Evolutionary conservation across 495 filamentous ascomycete genomes (phyloP).

Genomic region (Pyronema omphalodes): DNA sequence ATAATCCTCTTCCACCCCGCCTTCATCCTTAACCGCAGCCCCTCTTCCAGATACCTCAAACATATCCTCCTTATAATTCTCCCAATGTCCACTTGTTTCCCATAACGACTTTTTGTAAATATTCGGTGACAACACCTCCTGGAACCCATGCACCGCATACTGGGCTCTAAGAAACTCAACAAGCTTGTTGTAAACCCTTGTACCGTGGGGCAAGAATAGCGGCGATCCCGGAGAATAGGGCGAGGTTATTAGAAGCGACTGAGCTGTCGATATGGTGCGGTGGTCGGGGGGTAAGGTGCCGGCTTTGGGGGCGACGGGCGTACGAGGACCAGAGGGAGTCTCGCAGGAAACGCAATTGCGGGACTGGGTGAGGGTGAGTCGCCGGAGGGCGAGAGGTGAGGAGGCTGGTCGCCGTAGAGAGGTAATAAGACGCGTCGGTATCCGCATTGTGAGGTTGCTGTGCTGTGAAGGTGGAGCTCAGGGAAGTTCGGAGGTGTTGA

Average conservation of each 20-base stretch:
- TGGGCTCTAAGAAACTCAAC: slow-evolving; percentile 70
- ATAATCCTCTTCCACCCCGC: slow-evolving; percentile 62
- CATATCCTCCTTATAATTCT: slow-evolving; percentile 92
- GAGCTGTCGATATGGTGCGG: slow-evolving; percentile 47
- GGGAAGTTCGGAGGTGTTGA: too few species aligned
- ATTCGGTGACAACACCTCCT: slow-evolving; percentile 80
- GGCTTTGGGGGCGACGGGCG: too few species aligned
- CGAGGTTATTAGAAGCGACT: slow-evolving; percentile 64
- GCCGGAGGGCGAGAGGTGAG: too few species aligned
- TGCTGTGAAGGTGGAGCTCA: too few species aligned
- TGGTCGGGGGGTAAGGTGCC: slow-evolving; percentile 32
- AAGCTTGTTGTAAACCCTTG: slow-evolving; percentile 73
- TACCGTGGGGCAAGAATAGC: slow-evolving; percentile 70
- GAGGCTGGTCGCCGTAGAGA: too few species aligned
- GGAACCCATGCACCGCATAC: slow-evolving; percentile 72
- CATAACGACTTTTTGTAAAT: slow-evolving; percentile 87
- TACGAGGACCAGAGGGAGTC: too few species aligned
- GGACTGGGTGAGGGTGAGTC: too few species aligned
- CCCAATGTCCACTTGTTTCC: slow-evolving; percentile 78
- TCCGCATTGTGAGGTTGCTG: too few species aligned
- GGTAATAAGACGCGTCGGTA: too few species aligned
- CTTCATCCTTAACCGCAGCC: slow-evolving; percentile 27
- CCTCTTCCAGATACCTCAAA: slow-evolving; percentile 60
- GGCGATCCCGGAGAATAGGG: slow-evolving; percentile 73
- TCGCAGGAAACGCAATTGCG: too few species aligned